These are phyloP conservation scores for Fusarium begoniae DNA, from an alignment of 2,329 filamentous ascomycete genomes.

Conservation along the genomic window DNA sequence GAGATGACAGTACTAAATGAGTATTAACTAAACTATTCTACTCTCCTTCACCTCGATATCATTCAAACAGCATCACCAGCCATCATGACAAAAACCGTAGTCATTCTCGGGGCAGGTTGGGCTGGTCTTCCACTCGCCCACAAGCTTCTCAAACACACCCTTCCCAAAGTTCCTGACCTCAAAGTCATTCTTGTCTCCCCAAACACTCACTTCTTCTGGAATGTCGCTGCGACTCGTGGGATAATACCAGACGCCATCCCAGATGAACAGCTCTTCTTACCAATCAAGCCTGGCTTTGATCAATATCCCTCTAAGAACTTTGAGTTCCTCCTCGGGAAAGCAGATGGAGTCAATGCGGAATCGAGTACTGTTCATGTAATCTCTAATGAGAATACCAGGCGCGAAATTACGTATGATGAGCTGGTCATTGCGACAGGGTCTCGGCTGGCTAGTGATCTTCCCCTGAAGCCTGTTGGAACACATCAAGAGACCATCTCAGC, in stretches of 20 bases:
- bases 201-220: conserved; percentile 66
- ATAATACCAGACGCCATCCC: conserved; percentile 59
- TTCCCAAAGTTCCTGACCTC: conserved; percentile 51
- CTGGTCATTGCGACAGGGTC: conserved; percentile 64
- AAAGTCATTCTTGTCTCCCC: conserved; percentile 64
- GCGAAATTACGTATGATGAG: conserved; percentile 57
- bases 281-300: conserved; percentile 56
- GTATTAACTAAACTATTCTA: not conserved
- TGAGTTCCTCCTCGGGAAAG: conserved; percentile 61
- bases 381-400: conserved; percentile 42
- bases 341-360: conserved; percentile 47
- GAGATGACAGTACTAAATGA: not conserved
- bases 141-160: conserved; percentile 60
- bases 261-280: conserved; percentile 57
- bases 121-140: conserved; percentile 62
- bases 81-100: conserved; percentile 59
- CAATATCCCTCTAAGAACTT: conserved; percentile 56
- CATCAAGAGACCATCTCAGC: conserved; percentile 53
- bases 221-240: conserved; percentile 63
- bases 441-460: conserved; percentile 51
- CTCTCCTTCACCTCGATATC: too few species aligned
- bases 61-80: not conserved
- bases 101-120: conserved; percentile 63
- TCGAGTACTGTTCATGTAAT: conserved; percentile 51
- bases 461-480: conserved; percentile 59